Evolutionary conservation across 2,329 filamentous ascomycete species (phyloP).

Genomic region (Claviceps quebecensis): DNA sequence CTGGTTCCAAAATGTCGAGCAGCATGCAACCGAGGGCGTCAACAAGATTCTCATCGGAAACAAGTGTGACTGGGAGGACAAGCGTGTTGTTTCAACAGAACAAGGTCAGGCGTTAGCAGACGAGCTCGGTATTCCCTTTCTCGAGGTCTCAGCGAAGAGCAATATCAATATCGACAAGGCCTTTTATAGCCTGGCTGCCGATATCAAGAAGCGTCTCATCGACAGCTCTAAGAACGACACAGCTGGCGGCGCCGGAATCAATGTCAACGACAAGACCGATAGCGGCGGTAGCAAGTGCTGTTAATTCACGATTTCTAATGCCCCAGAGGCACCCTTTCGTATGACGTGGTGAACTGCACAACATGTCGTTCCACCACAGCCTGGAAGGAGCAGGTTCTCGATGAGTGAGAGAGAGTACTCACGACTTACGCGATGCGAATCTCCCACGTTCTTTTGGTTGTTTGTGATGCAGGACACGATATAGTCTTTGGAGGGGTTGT

Average conservation of each 20-base stretch:
- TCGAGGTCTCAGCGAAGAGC: constrained; percentile 96
- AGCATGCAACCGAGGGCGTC: constrained; percentile 94
- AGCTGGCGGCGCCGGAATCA: constrained; percentile 44
- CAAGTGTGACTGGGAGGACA: constrained; percentile 99
- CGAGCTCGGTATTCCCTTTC: constrained; percentile 93
- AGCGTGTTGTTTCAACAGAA: constrained; percentile 85
- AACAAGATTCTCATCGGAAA: constrained; percentile 99
- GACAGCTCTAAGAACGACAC: constrained; percentile 74
- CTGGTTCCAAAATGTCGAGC: constrained; percentile 98
- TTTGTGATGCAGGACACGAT: background rate
- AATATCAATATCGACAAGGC: constrained; percentile 99
- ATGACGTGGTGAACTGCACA: background rate
- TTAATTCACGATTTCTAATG: background rate
- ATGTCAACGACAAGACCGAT: constrained; percentile 50
- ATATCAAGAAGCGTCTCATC: constrained; percentile 98
- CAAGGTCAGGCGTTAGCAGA: constrained; percentile 86
- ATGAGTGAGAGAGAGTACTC: background rate
- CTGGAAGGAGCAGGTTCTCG: background rate
- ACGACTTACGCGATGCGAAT: background rate
- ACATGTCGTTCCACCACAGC: background rate
- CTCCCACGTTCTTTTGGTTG: background rate
- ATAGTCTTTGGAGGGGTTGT: background rate
- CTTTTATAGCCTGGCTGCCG: constrained; percentile 85
- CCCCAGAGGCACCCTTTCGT: background rate
- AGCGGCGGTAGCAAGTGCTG: constrained; percentile 51